Evolutionary conservation across 2,329 filamentous ascomycete genomes (phyloP).

Genomic region (Pseudogymnoascus sp.): DNA sequence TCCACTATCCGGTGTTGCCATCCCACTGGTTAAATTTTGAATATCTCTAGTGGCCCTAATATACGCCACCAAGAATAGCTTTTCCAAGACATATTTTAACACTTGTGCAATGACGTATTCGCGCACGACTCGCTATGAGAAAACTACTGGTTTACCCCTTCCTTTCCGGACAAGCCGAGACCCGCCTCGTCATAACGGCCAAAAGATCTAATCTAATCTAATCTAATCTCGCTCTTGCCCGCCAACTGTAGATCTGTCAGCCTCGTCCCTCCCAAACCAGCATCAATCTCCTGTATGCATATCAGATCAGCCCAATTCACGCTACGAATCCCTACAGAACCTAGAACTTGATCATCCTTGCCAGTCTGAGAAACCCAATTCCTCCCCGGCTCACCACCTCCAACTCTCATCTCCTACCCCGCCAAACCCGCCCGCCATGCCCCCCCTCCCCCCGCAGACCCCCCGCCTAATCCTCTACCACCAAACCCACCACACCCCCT

Average conservation of each 20-base stretch:
- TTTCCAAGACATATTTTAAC: not conserved
- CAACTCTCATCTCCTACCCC: not conserved
- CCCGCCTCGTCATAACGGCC: not conserved
- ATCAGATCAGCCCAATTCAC: not conserved
- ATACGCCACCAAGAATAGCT: not conserved
- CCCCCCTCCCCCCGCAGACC: conserved; percentile 22
- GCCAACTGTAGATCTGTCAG: not conserved
- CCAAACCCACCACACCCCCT: conserved; percentile 52
- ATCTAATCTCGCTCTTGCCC: not conserved
- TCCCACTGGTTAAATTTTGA: not conserved
- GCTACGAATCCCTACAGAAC: not conserved
- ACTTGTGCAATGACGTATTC: not conserved
- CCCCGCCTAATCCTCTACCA: conserved; percentile 48
- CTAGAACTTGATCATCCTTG: not conserved
- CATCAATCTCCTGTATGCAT: not conserved
- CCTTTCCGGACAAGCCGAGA: not conserved
- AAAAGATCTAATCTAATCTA: not conserved
- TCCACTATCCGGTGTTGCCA: not conserved
- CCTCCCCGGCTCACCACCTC: not conserved
- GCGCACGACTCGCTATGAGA: not conserved
- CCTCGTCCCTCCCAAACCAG: not conserved
- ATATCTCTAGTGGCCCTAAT: not conserved
- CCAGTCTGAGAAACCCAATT: not conserved
- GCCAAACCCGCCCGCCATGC: conserved; percentile 16
- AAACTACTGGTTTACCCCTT: not conserved